Conservation (phyloP, 768 basidiomycete species). For the Baorangia bicolor region DNA sequence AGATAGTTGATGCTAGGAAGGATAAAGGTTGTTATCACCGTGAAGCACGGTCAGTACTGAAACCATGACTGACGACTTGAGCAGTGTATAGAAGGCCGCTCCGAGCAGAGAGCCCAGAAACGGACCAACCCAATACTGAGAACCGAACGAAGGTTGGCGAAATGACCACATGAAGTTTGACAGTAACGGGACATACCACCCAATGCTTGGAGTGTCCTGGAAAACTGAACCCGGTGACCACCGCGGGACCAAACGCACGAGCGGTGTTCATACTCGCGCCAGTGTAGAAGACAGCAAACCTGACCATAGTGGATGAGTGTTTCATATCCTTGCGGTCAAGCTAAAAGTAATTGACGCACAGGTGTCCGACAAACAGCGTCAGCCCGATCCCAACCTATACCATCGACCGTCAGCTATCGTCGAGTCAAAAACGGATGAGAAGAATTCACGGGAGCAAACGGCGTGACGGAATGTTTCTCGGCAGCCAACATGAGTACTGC, state of each 20-base stretch:
- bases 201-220: constrained; percentile 47
- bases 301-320: constrained; percentile 18
- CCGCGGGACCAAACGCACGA: constrained; percentile 68
- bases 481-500: constrained; percentile 73
- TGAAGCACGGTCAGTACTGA: neutral
- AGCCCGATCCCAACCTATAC: constrained; percentile 61
- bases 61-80: constrained; percentile 46
- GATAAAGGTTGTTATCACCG: neutral
- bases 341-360: constrained; percentile 38
- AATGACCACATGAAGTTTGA: neutral
- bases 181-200: constrained; percentile 47
- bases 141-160: constrained; percentile 5
- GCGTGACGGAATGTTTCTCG: constrained; percentile 64
- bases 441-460: constrained; percentile 59
- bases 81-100: constrained; percentile 51
- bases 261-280: constrained; percentile 71
- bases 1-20: constrained; percentile 25
- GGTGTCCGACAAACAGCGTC: constrained; percentile 59
- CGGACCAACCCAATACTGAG: constrained; percentile 71
- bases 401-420: neutral
- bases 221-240: constrained; percentile 52
- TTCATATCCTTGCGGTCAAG: neutral
- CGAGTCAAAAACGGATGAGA: neutral
- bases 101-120: constrained; percentile 63
- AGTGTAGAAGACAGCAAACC: constrained; percentile 61